Conservation (phyloP, 176 grass and related monocot species). For the Oryza meridionalis region DNA sequence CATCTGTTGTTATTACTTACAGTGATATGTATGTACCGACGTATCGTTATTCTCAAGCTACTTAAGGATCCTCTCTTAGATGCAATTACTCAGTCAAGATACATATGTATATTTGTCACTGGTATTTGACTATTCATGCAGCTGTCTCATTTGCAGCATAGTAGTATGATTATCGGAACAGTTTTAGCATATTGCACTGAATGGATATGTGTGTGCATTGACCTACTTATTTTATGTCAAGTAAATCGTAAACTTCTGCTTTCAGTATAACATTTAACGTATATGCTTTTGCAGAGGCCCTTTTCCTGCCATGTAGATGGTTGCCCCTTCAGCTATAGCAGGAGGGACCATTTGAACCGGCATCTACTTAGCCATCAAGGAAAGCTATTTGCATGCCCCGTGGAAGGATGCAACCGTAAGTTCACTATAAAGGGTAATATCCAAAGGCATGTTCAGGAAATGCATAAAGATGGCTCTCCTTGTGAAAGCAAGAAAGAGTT, state of each 20-base stretch:
- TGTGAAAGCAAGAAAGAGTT: conserved; percentile 53
- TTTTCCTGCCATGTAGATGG: conserved; percentile 63
- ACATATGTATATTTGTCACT: conserved; percentile 1
- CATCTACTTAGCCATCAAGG: conserved; percentile 73
- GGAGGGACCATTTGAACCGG: conserved; percentile 75
- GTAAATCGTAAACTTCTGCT: neutral
- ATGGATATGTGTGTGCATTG: neutral
- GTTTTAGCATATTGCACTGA: conserved; percentile 1
- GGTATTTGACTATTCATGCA: neutral
- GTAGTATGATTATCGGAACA: neutral
- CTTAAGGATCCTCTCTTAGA: neutral
- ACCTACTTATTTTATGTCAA: conserved; percentile 14
- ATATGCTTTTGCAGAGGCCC: conserved; percentile 52
- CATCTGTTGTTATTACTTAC: neutral
- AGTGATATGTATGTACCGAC: no score
- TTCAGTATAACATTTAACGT: conserved; percentile 28
- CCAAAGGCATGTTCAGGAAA: conserved; percentile 63
- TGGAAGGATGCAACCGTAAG: conserved; percentile 57
- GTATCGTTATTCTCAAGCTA: neutral
- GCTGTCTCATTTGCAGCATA: neutral
- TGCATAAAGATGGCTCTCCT: conserved; percentile 45
- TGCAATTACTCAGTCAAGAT: neutral
- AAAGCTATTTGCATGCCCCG: conserved; percentile 61
- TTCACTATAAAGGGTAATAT: conserved; percentile 72
- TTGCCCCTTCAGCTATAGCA: conserved; percentile 65